phyloP scores from a whole-genome alignment of 495 filamentous ascomycete genomes.

The Aspergillus incahuasiensis region DNA sequence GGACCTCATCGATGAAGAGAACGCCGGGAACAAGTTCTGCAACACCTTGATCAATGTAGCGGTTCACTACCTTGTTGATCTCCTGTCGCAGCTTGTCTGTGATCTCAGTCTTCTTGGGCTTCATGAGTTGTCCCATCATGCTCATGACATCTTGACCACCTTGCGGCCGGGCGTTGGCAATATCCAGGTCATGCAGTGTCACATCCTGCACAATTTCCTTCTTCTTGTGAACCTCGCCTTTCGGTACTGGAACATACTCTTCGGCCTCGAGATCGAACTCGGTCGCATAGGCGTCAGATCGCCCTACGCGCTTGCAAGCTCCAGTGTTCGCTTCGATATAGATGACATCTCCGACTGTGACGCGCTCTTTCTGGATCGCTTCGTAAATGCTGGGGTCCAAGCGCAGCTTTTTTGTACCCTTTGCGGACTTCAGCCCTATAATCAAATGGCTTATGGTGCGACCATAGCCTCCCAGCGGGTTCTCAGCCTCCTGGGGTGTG shows the following conservation, averaged over 20 bases:
- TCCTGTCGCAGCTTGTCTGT: conserved; percentile 92
- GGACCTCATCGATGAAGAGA: conserved; percentile 95
- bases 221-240: conserved; percentile 99
- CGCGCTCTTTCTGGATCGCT: conserved; percentile 95
- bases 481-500: conserved; percentile 95
- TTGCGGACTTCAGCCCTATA: conserved; percentile 83
- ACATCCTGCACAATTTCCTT: conserved; percentile 99
- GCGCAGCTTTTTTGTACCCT: conserved; percentile 93
- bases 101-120: conserved; percentile 97
- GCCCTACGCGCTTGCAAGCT: conserved; percentile 90
- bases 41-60: conserved; percentile 97
- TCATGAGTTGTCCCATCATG: conserved; percentile 99
- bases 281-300: conserved; percentile 92
- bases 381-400: conserved; percentile 98
- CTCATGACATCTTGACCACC: conserved; percentile 99
- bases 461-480: conserved; percentile 91
- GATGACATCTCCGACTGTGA: conserved; percentile 93
- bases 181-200: conserved; percentile 91
- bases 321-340: conserved; percentile 99
- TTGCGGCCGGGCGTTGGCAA: conserved; percentile 90
- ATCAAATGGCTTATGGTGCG: conserved; percentile 89
- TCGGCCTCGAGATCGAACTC: conserved; percentile 98
- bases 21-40: conserved; percentile 96
- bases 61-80: conserved; percentile 98
- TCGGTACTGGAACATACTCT: conserved; percentile 96